Evolutionary conservation across 2,329 filamentous ascomycete genomes (phyloP), one percentile per base, ranked within the genome.

Genomic region (Neonectria faginata): DNA sequence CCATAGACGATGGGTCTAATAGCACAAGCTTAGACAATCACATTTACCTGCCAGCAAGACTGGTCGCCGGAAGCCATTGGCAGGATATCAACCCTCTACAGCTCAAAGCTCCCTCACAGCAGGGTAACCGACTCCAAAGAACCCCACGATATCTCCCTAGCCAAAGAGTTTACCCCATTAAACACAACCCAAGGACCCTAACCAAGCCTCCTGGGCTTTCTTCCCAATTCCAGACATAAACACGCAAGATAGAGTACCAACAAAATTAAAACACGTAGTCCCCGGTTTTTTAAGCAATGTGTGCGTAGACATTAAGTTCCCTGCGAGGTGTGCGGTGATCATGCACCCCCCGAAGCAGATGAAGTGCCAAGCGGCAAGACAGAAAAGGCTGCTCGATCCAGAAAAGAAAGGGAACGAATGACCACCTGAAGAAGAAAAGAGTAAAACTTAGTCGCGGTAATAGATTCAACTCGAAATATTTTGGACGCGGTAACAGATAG

Each of bases 191-290:
- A 67, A 71, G 64, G 64, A 70, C 64, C 69, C 58, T 70, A 68
- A 56, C 64, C 66, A 73, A 77, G 74, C 77, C 77, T 68, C 77
- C 77, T 70, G 77, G 77, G 76, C 73, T 75, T 68, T 68, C 65
- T 69, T 69, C 68, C 72, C 67, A 59, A 70, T 69, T 68, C 65
- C 68, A 62, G 58, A 69, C 65, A 70, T 71, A 55, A 55, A 71
- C 59, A 67, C 65, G 57, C 31, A 71, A 54, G 62, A 63, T 60
- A 65, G 66, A 64, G 60, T 54, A 68, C 64, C 47, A 70, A 66
- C 65, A 70, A 60, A 57, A 72, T 74, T 73, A 73, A 65, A 72
- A 70, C 67, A 68, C 61, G 60, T 70, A 70, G 57, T 67, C 61
- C 64, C 69, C 67, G 61, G 48, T 66, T 67, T 70, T 68, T 70